phyloP scores from a whole-genome alignment of 169 alveolate genomes.

The Plasmodium blacklocki region DNA sequence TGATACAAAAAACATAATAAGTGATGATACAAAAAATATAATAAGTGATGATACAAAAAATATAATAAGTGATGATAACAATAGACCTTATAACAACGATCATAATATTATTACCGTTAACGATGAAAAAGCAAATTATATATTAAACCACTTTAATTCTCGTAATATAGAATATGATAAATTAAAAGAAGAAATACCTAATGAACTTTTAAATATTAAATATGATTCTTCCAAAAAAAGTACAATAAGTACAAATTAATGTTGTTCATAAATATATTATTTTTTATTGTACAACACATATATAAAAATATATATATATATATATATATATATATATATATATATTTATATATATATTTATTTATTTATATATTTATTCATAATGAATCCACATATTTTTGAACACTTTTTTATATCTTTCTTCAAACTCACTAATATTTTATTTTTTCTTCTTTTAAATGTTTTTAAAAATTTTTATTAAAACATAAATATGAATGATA shows the following conservation, averaged over 20 bases:
- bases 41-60: too few relatives aligned
- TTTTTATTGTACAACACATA: not conserved
- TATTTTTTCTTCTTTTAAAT: not conserved
- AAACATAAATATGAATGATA: not conserved
- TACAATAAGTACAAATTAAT: constrained; percentile 12
- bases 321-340: constrained; percentile 5
- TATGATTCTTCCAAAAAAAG: constrained; percentile 29
- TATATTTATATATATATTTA: not conserved
- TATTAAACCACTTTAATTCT: constrained; percentile 58
- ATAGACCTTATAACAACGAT: not conserved
- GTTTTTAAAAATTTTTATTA: constrained; percentile 3
- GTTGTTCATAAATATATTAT: not conserved
- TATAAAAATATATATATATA: constrained; percentile 10
- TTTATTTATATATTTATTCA: not conserved
- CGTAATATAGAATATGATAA: constrained; percentile 70
- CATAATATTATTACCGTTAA: not conserved
- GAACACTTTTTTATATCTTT: not conserved
- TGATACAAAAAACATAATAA: not conserved
- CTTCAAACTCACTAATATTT: too few relatives aligned
- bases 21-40: not conserved
- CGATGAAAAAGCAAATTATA: constrained; percentile 44
- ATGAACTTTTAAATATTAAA: constrained; percentile 39
- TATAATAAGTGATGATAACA: not conserved
- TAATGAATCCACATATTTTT: not conserved
- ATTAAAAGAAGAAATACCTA: constrained; percentile 61